Evolutionary conservation across 2,329 filamentous ascomycete genomes (phyloP), one percentile per base, ranked within the genome.

Genomic region (Sarocladium kiliense): DNA sequence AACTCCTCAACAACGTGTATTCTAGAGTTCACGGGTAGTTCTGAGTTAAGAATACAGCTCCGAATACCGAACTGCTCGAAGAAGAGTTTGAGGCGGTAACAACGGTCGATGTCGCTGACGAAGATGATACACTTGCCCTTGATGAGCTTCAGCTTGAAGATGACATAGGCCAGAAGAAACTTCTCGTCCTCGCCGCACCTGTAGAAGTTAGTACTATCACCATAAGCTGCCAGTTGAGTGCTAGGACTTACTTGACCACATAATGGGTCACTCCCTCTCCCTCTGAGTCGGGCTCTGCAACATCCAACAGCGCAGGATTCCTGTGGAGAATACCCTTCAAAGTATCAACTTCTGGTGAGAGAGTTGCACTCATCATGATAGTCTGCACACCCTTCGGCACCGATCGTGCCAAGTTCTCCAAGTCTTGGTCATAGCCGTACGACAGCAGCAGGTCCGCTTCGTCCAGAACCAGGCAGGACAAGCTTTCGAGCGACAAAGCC

Each of bases 1-100:
- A 99, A 99, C 69, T 97, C 91, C 64, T 97, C 89, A 2, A 99
- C 93, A 2, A 96, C 91, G 67, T 99, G 93, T 37, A 97, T 85
- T 57, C 94, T 81, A 1, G 89, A 94, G 65, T 97, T 97, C 61
- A 97, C 86, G 0, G 94, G 94, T 34, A 99, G 74, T 67, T 99
- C 93, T 1, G 91, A 94, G 73, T 99, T 99, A 39, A 99, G 75
- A 26, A 97, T 89, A 71, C 90, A 96, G 64, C 89, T 93, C 68
- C 91, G 88, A 66, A 97, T 93, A 47, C 91, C 92, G 66, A 99
- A 99, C 67, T 99, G 94, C 71, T 99, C 94, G 54, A 99, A 82
- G 67, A 94, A 99, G 7, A 99, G 80, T 72, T 97, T 97, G 23
- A 99, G 75, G 34, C 94, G 84, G 71, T 99, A 99, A 64, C 89